Conservation (phyloP, 176 grass and related monocot species). For the Rhynchospora pubera region DNA sequence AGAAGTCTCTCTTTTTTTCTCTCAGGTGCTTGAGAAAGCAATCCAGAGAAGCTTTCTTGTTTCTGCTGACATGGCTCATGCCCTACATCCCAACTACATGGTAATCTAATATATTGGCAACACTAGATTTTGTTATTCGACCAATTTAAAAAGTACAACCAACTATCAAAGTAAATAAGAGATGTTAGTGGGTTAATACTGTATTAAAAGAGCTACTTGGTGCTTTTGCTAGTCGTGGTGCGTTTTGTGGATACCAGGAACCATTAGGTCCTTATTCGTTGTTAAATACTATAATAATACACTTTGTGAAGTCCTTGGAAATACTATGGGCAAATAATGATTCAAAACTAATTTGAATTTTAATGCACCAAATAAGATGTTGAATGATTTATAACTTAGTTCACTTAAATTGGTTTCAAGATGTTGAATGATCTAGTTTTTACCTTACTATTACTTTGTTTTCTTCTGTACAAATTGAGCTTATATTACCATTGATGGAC, state of each 20-base stretch:
- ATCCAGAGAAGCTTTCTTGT: conserved; percentile 93
- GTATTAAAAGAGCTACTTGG: not conserved
- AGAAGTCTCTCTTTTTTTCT: conserved; percentile 33
- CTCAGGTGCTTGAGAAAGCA: conserved; percentile 68
- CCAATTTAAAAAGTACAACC: not conserved
- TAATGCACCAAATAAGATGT: too few relatives aligned
- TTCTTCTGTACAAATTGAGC: not conserved
- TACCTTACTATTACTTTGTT: not conserved
- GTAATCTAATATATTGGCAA: conserved; percentile 17
- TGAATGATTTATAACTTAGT: too few relatives aligned
- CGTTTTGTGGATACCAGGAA: not conserved
- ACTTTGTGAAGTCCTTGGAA: not conserved
- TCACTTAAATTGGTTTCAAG: not conserved
- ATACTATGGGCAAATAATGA: not conserved
- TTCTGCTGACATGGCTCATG: conserved; percentile 98
- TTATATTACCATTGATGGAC: not conserved
- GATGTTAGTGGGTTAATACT: not conserved
- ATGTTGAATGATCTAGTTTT: not conserved
- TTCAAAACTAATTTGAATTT: not conserved
- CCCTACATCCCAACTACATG: conserved; percentile 91
- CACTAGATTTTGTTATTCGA: not conserved
- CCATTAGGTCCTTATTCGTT: too few relatives aligned
- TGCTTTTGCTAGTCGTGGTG: not conserved
- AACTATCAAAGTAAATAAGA: not conserved
- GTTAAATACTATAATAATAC: too few relatives aligned